Evolutionary conservation across 2,329 filamentous ascomycete genomes (phyloP).

Genomic region (Leptographium galeiforme): DNA sequence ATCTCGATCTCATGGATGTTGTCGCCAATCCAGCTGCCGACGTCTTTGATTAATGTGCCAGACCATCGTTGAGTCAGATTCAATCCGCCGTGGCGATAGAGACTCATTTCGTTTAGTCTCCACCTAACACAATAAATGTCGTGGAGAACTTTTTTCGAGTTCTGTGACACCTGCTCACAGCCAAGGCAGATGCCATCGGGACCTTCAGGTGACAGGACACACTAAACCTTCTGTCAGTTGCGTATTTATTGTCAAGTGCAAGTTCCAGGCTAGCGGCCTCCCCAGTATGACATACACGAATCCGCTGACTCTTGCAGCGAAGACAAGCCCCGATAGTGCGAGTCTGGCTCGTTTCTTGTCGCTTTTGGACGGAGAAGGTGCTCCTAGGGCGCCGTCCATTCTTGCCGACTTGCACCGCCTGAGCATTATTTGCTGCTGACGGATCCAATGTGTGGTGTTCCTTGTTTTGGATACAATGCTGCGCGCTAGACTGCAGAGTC

Average conservation of each 20-base stretch:
- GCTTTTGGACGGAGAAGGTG: slow-evolving; percentile 14
- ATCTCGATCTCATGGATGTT: slow-evolving; percentile 22
- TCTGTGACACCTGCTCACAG: slow-evolving; percentile 23
- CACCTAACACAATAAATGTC: slow-evolving; percentile 28
- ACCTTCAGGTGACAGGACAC: slow-evolving; percentile 13
- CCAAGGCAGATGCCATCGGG: slow-evolving; percentile 20
- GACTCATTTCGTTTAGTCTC: slow-evolving; percentile 25
- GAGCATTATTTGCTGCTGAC: not conserved
- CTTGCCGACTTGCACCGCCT: not conserved
- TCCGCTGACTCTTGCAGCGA: slow-evolving; percentile 29
- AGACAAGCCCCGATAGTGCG: slow-evolving; percentile 26
- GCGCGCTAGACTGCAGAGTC: not conserved
- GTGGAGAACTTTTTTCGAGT: slow-evolving; percentile 34
- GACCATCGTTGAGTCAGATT: slow-evolving; percentile 29
- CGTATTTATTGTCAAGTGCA: not conserved
- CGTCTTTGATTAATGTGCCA: slow-evolving; percentile 26
- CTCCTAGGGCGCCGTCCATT: slow-evolving; percentile 4
- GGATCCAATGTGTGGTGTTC: not conserved
- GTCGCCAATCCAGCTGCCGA: slow-evolving; percentile 20
- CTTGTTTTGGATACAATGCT: not conserved
- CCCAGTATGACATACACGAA: slow-evolving; percentile 22
- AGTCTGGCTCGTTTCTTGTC: slow-evolving; percentile 21
- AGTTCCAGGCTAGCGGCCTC: not conserved
- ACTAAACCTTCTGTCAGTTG: not conserved
- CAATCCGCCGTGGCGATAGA: slow-evolving; percentile 30